Evolutionary conservation across 768 basidiomycete genomes (phyloP), one percentile per base, ranked within the genome.

Genomic region (Suillus lakei): DNA sequence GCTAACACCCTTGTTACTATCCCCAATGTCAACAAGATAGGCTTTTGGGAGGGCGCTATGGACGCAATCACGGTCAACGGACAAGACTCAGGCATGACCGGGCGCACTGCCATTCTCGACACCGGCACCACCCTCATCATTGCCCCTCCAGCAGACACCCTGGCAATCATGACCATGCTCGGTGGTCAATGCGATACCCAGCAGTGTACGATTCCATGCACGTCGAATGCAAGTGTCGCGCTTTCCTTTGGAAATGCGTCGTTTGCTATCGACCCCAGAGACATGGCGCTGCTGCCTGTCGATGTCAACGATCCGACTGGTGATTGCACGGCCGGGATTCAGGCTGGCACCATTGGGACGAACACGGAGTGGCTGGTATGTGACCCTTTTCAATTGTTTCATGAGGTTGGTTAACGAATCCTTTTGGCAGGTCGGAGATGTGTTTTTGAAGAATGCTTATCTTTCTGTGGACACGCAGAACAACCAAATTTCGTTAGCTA

Each of bases 31-130:
- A 92, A 86, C 76, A 54, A 66, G 7, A 66, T 81, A 30, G 92
- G 93, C 44, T 96, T 95, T 81, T 96, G 94, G 95, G 91, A 94
- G 80, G 89, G 82, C 18, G 78, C 78, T 9, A 74, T 95, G 74
- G 85, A 86, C 65, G 81, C 81, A 16, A 80, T 90, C 61, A 82
- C 84, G 28, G 85, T 90, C 66, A 80, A 91, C 71, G 90, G 88
- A 28, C 66, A 77, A 39, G 80, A 84, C 70, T 72, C 80, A 48
- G 83, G 85, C 6, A 78, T 91, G 50, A 66, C 71, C 18, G 84
- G 84, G 60, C 91, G 91, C 71, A 91, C 90, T 23, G 88, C 91
- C 58, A 91, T 96, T 70, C 79, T 84, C 41, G 83, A 84, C 72
- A 84, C 83, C 4, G 83, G 83, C 62, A 84, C 83, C 67, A 84